Conservation (phyloP, 2,329 filamentous ascomycete genomes). For the Ophiostoma piceae region DNA sequence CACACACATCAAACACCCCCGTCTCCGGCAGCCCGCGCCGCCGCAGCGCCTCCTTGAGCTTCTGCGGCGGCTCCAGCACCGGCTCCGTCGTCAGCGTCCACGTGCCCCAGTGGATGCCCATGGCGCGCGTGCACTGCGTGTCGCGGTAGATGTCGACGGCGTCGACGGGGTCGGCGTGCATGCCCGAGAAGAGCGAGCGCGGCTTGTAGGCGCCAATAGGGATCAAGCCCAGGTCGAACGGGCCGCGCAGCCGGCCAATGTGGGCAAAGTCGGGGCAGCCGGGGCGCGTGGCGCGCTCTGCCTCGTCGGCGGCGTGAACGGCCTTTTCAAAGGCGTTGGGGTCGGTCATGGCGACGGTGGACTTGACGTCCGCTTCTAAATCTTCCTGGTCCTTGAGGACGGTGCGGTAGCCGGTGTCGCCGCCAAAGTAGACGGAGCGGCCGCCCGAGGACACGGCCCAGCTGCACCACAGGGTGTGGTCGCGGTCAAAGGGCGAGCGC, state of each 20-base stretch:
- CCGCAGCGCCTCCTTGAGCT: conserved; percentile 66
- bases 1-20: conserved; percentile 74
- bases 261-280: conserved; percentile 78
- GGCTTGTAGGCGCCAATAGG: conserved; percentile 88
- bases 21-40: conserved; percentile 61
- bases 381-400: conserved; percentile 41
- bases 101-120: conserved; percentile 90
- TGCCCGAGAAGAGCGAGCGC: conserved; percentile 64
- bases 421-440: conserved; percentile 80
- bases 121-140: conserved; percentile 67
- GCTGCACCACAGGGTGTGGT: conserved; percentile 77
- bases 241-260: conserved; percentile 73
- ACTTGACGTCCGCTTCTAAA: conserved; percentile 31
- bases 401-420: conserved; percentile 83
- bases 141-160: conserved; percentile 85
- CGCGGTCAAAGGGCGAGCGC: conserved; percentile 62
- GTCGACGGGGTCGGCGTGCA: conserved; percentile 85
- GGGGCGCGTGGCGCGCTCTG: conserved; percentile 68
- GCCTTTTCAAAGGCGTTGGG: conserved; percentile 46
- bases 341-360: background rate
- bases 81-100: conserved; percentile 85
- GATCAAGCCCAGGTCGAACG: conserved; percentile 86
- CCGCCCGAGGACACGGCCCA: conserved; percentile 73
- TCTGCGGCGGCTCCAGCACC: conserved; percentile 71
- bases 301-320: conserved; percentile 59